phyloP scores from a whole-genome alignment of 139 green algal species.

The Chlamydomonas sphaeroides region DNA sequence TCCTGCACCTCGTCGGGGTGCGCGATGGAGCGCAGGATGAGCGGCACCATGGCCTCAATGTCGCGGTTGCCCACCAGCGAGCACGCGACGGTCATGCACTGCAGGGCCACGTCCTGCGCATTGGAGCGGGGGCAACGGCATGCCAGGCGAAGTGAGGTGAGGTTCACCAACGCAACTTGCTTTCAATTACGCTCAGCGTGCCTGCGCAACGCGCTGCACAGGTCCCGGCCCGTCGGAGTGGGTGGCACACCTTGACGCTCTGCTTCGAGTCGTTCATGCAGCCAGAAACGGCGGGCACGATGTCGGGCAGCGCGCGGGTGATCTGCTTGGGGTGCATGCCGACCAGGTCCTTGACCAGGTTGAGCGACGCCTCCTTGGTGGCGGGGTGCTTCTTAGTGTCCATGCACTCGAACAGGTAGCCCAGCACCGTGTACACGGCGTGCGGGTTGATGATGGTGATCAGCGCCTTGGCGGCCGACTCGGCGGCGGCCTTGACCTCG shows the following conservation, averaged over 20 bases:
- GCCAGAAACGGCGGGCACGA: conserved; percentile 76
- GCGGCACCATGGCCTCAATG: conserved; percentile 89
- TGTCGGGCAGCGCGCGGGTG: conserved; percentile 74
- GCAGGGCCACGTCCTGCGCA: conserved; percentile 37
- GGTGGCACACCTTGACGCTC: conserved; percentile 54
- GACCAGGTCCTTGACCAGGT: conserved; percentile 69
- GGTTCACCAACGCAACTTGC: no score
- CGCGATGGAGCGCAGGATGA: conserved; percentile 82
- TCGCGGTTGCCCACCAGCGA: conserved; percentile 84
- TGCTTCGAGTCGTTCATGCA: conserved; percentile 54
- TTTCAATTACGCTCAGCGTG: no score
- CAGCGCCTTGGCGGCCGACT: conserved; percentile 46
- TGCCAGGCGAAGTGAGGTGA: no score
- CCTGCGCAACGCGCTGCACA: no score
- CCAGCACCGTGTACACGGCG: conserved; percentile 65
- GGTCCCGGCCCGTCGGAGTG: no score
- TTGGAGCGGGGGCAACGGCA: no score
- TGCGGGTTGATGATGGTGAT: conserved; percentile 58
- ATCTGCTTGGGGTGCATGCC: conserved; percentile 65
- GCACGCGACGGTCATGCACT: conserved; percentile 46
- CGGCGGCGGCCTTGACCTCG: conserved; percentile 42
- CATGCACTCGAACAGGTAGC: conserved; percentile 75
- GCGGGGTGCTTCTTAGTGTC: conserved; percentile 74
- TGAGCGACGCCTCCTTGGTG: conserved; percentile 79
- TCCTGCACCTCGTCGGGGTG: conserved; percentile 78